Evolutionary conservation across 2,329 filamentous ascomycete genomes (phyloP).

Genomic region (Xylariaceae sp.): DNA sequence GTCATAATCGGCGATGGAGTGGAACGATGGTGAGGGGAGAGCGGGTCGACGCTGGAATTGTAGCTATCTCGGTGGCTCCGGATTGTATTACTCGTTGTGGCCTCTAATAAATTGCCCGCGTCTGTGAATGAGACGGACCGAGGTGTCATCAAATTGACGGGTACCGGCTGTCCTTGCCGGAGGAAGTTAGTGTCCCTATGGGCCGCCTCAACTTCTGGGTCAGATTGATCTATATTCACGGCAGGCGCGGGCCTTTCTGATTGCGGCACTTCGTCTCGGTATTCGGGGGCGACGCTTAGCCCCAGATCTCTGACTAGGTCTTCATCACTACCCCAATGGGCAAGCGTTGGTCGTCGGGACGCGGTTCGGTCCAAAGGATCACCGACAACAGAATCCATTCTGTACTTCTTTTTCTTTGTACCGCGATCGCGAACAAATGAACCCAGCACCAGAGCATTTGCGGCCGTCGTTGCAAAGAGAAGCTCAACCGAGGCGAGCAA

Average conservation of each 20-base stretch:
- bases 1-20: slow-evolving; percentile 41
- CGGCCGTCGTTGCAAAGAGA: slow-evolving; percentile 78
- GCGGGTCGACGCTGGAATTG: slow-evolving; percentile 39
- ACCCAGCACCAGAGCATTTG: slow-evolving; percentile 85
- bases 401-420: slow-evolving; percentile 83
- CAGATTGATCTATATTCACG: slow-evolving; percentile 37
- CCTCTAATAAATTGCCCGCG: slow-evolving; percentile 70
- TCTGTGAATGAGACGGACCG: slow-evolving; percentile 77
- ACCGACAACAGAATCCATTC: slow-evolving; percentile 55
- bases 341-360: slow-evolving; percentile 46
- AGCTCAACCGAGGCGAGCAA: slow-evolving; percentile 88
- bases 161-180: slow-evolving; percentile 31
- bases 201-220: slow-evolving; percentile 35
- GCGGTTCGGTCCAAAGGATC: slow-evolving; percentile 57
- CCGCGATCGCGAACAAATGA: slow-evolving; percentile 90
- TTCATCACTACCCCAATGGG: slow-evolving; percentile 84
- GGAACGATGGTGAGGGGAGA: slow-evolving; percentile 32
- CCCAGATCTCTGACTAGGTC: slow-evolving; percentile 81
- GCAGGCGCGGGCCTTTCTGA: slow-evolving; percentile 34
- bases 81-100: slow-evolving; percentile 34
- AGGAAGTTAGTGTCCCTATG: slow-evolving; percentile 44
- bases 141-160: slow-evolving; percentile 40
- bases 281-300: slow-evolving; percentile 56
- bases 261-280: slow-evolving; percentile 37
- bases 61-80: slow-evolving; percentile 38